Percentiles rank a stretch among this genome's conserved stretches.
Evolutionary conservation across 495 filamentous ascomycete genomes (phyloP).

Genomic region (Patellaria atrata): DNA sequence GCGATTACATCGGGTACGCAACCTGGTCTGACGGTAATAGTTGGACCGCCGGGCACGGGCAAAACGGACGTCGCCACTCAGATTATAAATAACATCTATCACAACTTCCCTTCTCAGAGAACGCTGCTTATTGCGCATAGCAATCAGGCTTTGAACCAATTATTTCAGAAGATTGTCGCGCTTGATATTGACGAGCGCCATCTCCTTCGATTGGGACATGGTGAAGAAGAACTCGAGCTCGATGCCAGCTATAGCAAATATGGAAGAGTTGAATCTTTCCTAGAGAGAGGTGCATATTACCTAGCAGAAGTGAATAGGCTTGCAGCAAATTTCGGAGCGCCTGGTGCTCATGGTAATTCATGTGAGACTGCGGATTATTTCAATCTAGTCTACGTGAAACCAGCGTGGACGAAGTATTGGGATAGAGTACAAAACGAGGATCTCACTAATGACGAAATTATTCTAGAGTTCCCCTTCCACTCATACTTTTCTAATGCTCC

Average conservation of each 20-base stretch:
- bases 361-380: conserved; percentile 97
- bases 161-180: conserved; percentile 95
- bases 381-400: conserved; percentile 76
- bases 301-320: conserved; percentile 77
- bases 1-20: conserved; percentile 90
- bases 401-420: conserved; percentile 78
- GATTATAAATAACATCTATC: conserved; percentile 97
- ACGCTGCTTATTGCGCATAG: conserved; percentile 92
- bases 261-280: conserved; percentile 87
- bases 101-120: conserved; percentile 85
- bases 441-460: conserved; percentile 43
- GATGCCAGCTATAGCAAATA: conserved; percentile 85
- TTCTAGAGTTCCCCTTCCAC: conserved; percentile 78
- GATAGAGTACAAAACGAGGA: conserved; percentile 35
- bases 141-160: conserved; percentile 93
- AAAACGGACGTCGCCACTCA: conserved; percentile 98
- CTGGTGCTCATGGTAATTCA: conserved; percentile 82
- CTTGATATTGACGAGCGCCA: conserved; percentile 94
- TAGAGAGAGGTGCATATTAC: conserved; percentile 70
- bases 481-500: conserved; percentile 79
- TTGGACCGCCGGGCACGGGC: conserved; percentile 90
- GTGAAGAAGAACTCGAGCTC: conserved; percentile 84
- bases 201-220: conserved; percentile 81
- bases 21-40: conserved; percentile 85
- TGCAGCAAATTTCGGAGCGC: conserved; percentile 66